Conservation (phyloP, 1,284 basidiomycete genomes). For the Mixia osmundae region DNA sequence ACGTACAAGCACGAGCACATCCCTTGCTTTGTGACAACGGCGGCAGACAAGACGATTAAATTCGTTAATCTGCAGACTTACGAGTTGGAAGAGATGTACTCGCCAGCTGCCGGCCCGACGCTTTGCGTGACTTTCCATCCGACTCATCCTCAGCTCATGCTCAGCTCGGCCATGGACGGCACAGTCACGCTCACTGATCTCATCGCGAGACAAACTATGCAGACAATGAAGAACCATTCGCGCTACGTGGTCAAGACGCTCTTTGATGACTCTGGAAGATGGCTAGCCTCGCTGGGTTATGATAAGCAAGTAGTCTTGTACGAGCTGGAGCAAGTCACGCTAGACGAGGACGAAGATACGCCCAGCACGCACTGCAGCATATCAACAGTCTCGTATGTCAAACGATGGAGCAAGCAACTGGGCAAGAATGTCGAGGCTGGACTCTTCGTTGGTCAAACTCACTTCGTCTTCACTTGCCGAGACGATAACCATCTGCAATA, state of each 20-base stretch:
- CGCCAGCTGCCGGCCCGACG: conserved; percentile 9
- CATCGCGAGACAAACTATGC: conserved; percentile 7
- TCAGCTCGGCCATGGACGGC: conserved; percentile 15
- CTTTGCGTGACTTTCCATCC: conserved; percentile 12
- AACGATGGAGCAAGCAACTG: conserved; percentile 5
- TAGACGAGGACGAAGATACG: conserved; percentile 10
- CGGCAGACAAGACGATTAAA: conserved; percentile 15
- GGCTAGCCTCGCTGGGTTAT: conserved; percentile 14
- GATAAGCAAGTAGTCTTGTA: conserved; percentile 9
- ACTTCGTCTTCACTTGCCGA: conserved; percentile 11
- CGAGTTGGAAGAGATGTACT: conserved; percentile 11
- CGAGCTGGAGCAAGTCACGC: background rate
- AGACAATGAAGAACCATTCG: conserved; percentile 9
- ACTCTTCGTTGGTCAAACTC: conserved; percentile 12
- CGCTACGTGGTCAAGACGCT: conserved; percentile 14
- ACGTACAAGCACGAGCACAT: conserved; percentile 8
- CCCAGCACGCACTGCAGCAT: too few relatives aligned
- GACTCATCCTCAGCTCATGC: conserved; percentile 4
- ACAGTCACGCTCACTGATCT: conserved; percentile 11
- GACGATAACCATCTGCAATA: conserved; percentile 17
- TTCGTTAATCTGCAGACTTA: conserved; percentile 6
- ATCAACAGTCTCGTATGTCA: conserved; percentile 1
- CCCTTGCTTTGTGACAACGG: conserved; percentile 13
- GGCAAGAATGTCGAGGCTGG: conserved; percentile 13
- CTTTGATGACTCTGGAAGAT: conserved; percentile 7